phyloP scores from a whole-genome alignment of 441 rosid species.

The Breynia disticha region DNA sequence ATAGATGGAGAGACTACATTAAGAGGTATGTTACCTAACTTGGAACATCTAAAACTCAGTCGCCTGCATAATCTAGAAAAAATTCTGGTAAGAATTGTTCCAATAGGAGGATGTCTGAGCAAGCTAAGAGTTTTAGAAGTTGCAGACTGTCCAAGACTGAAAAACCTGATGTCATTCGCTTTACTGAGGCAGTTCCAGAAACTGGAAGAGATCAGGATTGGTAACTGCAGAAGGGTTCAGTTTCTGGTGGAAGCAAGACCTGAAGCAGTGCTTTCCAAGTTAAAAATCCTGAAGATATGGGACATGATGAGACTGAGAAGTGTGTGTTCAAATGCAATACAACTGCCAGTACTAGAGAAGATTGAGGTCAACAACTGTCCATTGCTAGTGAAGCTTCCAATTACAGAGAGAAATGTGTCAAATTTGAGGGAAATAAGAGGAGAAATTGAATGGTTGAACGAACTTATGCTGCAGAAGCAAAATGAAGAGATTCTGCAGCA shows the following conservation, averaged over 20 bases:
- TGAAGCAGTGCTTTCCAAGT: conserved; percentile 7
- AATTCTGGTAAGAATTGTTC: conserved; percentile 19
- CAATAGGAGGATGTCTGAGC: conserved; percentile 19
- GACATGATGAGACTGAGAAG: conserved; percentile 11
- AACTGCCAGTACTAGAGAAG: conserved; percentile 10
- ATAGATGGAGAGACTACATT: conserved; percentile 6
- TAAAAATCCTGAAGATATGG: conserved; percentile 12
- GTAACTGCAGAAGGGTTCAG: conserved; percentile 17
- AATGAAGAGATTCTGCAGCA: too few relatives aligned
- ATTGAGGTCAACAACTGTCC: conserved; percentile 21
- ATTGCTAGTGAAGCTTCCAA: conserved; percentile 15
- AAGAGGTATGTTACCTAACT: conserved; percentile 16
- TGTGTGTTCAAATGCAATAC: conserved; percentile 8
- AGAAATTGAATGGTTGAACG: conserved; percentile 7
- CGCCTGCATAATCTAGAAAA: conserved; percentile 14
- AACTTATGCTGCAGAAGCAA: too few relatives aligned
- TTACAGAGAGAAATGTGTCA: conserved; percentile 6
- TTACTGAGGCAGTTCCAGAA: conserved; percentile 19
- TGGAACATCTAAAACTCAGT: conserved; percentile 20
- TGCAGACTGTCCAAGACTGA: conserved; percentile 19
- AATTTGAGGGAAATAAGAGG: conserved; percentile 18
- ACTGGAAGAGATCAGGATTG: conserved; percentile 25
- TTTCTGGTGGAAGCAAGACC: conserved; percentile 12
- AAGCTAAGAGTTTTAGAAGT: conserved; percentile 20
- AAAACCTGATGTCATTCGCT: conserved; percentile 19